Base-by-base conservation (phyloP, 495 filamentous ascomycete species). In the Annulohypoxylon moriforme region DNA sequence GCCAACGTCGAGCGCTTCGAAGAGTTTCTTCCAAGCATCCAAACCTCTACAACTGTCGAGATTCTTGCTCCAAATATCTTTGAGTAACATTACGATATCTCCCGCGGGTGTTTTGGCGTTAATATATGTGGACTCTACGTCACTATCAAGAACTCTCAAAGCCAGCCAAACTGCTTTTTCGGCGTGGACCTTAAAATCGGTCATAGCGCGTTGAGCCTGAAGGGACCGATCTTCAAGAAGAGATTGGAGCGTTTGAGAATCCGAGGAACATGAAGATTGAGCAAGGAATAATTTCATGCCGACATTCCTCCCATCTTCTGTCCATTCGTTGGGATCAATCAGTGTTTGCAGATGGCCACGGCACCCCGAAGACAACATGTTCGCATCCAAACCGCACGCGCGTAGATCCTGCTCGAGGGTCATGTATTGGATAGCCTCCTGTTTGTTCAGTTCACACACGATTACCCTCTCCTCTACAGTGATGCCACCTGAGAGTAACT, bases 121-220 rank as follows among this genome's bases (percentile, higher is more conserved):
- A 0, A 72, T 60, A 1, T 47, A 38, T 3, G 25, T 27, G 9
- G 62, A 71, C 6, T 53, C 60, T 5, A 34, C 22, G 2, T 70
- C 29, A 3, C 79, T 72, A 0, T 24, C 6, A 0, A 69, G 62
- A 9, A 83, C 36, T 10, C 74, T 70, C 49, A 65, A 58, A 27
- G 75, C 75, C 6, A 85, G 68, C 81, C 81, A 83, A 11, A 79
- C 67, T 4, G 79, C 78, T 27, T 77, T 65, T 16, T 79, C 77
- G n/a, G 75, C 56, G 42, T 67, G 72, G 3, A 53, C 16, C 11
- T 18, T 53, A 7, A 82, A 64, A 11, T 11, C 29, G 6, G 1
- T 1, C 13, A 50, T 4, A 66, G 71, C 18, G 0, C 44, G 24
- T 4, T 33, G 2, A n/a, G 25, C 16, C 8, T 46, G 11, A 0